These are phyloP conservation scores for Candida rishiriensis DNA, from an alignment of 805 yeast species.

Conservation along the genomic window DNA sequence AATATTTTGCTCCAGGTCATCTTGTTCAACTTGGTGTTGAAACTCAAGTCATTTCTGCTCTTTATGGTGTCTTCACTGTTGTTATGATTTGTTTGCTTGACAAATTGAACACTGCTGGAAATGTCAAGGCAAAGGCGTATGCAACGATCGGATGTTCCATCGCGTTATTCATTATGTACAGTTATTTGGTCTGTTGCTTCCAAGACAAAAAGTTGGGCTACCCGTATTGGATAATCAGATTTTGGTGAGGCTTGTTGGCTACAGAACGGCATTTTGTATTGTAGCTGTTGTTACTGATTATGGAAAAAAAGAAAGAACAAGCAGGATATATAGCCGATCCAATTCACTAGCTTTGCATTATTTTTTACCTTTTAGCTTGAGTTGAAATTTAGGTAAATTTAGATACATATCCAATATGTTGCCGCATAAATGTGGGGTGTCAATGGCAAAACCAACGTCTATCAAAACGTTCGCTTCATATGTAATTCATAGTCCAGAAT, in stretches of 20 bases:
- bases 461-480: neutral
- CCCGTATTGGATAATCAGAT: slow-evolving; percentile 55
- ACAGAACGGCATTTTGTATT: too few relatives aligned
- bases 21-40: slow-evolving; percentile 81
- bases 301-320: too few relatives aligned
- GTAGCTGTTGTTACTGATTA: too few relatives aligned
- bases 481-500: slow-evolving; percentile 6
- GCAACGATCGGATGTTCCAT: slow-evolving; percentile 42
- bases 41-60: slow-evolving; percentile 75
- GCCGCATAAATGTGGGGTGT: slow-evolving; percentile 21
- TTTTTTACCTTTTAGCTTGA: too few relatives aligned
- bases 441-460: neutral
- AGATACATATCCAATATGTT: too few relatives aligned
- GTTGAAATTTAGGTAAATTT: too few relatives aligned
- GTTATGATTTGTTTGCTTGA: slow-evolving; percentile 54
- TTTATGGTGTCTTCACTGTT: slow-evolving; percentile 67
- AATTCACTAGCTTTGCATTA: too few relatives aligned
- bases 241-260: slow-evolving; percentile 14
- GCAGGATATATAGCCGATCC: too few relatives aligned
- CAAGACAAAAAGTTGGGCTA: slow-evolving; percentile 67
- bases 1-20: slow-evolving; percentile 51
- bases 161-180: slow-evolving; percentile 52
- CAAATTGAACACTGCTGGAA: slow-evolving; percentile 47
- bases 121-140: slow-evolving; percentile 42
- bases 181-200: slow-evolving; percentile 63